These are phyloP conservation scores for Malassezia restricta DNA, from an alignment of 1,284 basidiomycete species.

Conservation along the genomic window DNA sequence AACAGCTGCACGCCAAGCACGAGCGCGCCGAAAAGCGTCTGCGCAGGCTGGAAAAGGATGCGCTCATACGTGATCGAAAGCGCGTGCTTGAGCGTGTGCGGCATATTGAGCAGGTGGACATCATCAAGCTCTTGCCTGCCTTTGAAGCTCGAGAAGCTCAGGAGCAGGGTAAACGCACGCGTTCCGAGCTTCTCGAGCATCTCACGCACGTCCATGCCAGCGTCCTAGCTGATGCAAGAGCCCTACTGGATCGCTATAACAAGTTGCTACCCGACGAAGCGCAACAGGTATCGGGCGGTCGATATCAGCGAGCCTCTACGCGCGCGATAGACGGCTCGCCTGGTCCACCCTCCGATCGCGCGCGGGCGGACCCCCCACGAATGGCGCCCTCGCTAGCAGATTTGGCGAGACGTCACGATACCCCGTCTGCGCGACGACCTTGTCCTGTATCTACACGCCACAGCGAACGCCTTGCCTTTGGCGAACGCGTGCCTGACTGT, in stretches of 20 bases:
- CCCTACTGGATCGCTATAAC: slow-evolving; percentile 8
- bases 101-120: slow-evolving; percentile 4
- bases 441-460: neutral
- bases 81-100: neutral
- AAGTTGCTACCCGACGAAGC: slow-evolving; percentile 10
- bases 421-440: neutral
- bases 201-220: neutral
- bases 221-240: slow-evolving; percentile 4
- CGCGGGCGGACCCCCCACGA: neutral
- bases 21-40: slow-evolving; percentile 13
- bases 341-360: too few species aligned
- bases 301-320: too few species aligned
- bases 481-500: slow-evolving; percentile 12
- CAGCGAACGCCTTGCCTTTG: slow-evolving; percentile 3
- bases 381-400: neutral
- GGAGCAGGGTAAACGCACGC: neutral
- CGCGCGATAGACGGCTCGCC: too few species aligned
- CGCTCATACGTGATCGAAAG: slow-evolving; percentile 8
- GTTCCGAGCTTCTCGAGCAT: neutral
- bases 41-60: slow-evolving; percentile 13
- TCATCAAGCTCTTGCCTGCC: slow-evolving; percentile 5
- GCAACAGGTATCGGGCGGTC: neutral
- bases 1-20: neutral
- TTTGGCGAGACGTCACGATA: neutral
- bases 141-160: slow-evolving; percentile 4